Percentiles rank a stretch among this genome's conserved stretches.
Conservation (phyloP, 495 filamentous ascomycete species). For the Podospora anserina region DNA sequence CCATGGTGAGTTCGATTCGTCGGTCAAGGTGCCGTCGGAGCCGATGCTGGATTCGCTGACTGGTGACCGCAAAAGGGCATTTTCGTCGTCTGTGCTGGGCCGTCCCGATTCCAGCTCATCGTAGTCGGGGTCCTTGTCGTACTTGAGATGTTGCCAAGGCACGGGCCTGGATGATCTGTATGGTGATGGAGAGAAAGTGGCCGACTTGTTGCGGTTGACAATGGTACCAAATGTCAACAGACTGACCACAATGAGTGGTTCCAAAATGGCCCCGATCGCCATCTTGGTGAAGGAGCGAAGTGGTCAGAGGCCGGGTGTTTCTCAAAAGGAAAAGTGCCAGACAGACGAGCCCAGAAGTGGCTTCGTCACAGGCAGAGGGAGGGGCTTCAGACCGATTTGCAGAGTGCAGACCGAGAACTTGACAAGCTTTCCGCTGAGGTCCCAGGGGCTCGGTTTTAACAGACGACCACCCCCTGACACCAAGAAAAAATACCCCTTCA, state of each 20-base stretch:
- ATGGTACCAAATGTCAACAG: slow-evolving; percentile 33
- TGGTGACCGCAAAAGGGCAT: neutral
- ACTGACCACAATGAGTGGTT: slow-evolving; percentile 35
- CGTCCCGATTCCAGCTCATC: slow-evolving; percentile 13
- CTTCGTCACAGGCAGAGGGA: neutral
- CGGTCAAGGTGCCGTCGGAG: slow-evolving; percentile 24
- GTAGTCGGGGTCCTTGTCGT: slow-evolving; percentile 18
- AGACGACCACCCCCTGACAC: neutral
- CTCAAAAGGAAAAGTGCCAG: neutral
- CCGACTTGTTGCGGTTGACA: slow-evolving; percentile 34
- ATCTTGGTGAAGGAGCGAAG: slow-evolving; percentile 19
- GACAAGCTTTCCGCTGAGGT: neutral
- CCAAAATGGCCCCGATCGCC: slow-evolving; percentile 35
- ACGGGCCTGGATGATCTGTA: slow-evolving; percentile 17
- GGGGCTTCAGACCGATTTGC: neutral
- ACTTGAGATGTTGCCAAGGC: slow-evolving; percentile 27
- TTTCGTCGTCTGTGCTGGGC: slow-evolving; percentile 7
- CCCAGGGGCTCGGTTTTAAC: neutral
- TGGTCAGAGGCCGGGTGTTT: neutral
- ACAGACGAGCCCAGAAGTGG: slow-evolving; percentile 4
- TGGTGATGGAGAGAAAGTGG: slow-evolving; percentile 1
- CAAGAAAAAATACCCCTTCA: neutral
- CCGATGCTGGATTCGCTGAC: slow-evolving; percentile 23
- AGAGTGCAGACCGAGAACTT: neutral
- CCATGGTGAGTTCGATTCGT: slow-evolving; percentile 15